Evolutionary conservation across 192 early-diverging fungal species (phyloP).

Genomic region (Gonapodya prolifera): DNA sequence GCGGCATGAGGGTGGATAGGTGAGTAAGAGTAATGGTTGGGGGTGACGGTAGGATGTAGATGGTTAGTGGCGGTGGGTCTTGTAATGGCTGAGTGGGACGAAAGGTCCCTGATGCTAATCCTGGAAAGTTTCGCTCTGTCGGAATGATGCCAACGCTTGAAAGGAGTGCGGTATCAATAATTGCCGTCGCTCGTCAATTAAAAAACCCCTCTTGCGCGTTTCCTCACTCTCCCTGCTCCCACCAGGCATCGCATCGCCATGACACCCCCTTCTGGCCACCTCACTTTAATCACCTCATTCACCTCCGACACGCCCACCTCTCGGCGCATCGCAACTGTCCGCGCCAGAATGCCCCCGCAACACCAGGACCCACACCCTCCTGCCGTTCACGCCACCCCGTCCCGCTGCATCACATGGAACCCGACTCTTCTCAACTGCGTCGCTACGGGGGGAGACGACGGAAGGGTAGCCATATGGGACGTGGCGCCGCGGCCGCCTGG

Average conservation of each 20-base stretch:
- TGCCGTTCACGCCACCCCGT: not conserved
- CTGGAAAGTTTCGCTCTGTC: no score
- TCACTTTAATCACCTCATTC: not conserved
- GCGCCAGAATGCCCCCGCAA: not conserved
- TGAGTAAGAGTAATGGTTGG: not conserved
- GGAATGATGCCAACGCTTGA: no score
- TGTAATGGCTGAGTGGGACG: no score
- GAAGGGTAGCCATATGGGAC: not conserved
- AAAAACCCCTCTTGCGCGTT: no score
- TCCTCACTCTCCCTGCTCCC: not conserved
- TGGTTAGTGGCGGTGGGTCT: no score
- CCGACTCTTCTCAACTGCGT: not conserved
- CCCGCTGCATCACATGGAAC: not conserved
- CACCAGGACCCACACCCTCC: not conserved
- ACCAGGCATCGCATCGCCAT: not conserved
- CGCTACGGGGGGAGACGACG: not conserved
- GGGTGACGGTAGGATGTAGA: no score
- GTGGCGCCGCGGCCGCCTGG: not conserved
- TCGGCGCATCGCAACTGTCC: not conserved
- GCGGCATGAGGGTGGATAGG: not conserved
- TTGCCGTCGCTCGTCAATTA: no score
- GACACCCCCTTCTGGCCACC: not conserved
- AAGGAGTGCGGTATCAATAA: no score
- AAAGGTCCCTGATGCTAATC: no score
- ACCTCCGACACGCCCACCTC: not conserved